Conservation (phyloP, 192 early-diverging fungal genomes). For the Mortierella alpina region DNA sequence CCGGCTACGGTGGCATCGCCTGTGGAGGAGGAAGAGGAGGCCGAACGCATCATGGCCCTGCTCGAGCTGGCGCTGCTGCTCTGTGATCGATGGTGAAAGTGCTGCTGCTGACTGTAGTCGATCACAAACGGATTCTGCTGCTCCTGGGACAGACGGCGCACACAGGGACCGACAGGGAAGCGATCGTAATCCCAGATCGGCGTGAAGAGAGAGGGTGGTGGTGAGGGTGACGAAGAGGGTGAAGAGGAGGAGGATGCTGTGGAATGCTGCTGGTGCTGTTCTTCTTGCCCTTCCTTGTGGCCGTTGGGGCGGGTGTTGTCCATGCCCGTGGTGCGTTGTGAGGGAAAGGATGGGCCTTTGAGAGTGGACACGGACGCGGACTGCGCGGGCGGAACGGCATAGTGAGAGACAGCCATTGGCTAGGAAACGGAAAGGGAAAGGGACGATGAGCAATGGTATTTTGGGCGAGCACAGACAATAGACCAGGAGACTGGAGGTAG, state of each 20-base stretch:
- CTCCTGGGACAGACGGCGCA: slow-evolving; percentile 16
- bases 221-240: background rate
- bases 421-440: background rate
- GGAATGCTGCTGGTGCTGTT: background rate
- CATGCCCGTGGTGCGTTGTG: background rate
- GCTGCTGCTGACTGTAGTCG: slow-evolving; percentile 17
- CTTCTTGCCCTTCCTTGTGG: background rate
- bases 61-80: slow-evolving; percentile 3
- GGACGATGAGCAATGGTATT: background rate
- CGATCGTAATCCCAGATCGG: slow-evolving; percentile 42
- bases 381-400: slow-evolving; percentile 7
- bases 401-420: slow-evolving; percentile 12
- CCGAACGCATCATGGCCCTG: slow-evolving; percentile 1
- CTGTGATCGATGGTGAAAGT: background rate
- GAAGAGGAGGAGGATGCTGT: background rate
- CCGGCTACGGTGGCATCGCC: no score
- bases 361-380: background rate
- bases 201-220: slow-evolving; percentile 7
- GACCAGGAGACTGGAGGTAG: background rate
- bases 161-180: slow-evolving; percentile 31
- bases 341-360: background rate
- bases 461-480: background rate
- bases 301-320: background rate
- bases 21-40: slow-evolving; percentile 11
- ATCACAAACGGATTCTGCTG: slow-evolving; percentile 16